Conservation (phyloP, 129 eudicot genomes). For the Tanacetum coccineum region DNA sequence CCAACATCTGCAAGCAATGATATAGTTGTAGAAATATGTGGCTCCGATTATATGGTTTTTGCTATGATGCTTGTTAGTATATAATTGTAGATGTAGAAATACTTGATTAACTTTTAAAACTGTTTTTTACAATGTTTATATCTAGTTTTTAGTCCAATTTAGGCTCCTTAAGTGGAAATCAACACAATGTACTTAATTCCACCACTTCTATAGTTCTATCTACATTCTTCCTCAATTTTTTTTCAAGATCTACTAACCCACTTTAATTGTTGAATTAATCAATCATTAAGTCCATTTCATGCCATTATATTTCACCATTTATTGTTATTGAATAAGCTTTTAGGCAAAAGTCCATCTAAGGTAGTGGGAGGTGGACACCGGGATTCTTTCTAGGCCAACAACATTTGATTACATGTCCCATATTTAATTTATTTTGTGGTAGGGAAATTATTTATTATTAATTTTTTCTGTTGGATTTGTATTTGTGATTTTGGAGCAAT, state of each 20-base stretch:
- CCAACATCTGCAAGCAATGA: too few relatives aligned
- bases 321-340: constrained; percentile 20
- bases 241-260: constrained; percentile 13
- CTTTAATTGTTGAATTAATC: neutral
- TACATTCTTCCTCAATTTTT: neutral
- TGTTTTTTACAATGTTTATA: neutral
- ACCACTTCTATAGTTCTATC: neutral
- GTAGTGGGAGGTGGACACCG: neutral
- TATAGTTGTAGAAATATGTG: neutral
- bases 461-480: constrained; percentile 10
- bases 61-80: neutral
- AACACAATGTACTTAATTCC: constrained; percentile 12
- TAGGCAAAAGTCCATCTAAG: neutral
- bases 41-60: constrained; percentile 6
- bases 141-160: neutral
- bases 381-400: constrained; percentile 12
- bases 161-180: constrained; percentile 19
- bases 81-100: neutral
- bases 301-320: neutral
- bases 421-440: constrained; percentile 19
- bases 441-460: constrained; percentile 16
- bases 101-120: neutral
- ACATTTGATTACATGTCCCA: constrained; percentile 21
- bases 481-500: constrained; percentile 16
- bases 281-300: neutral